Conservation (phyloP, 1,139 yeast genomes). For the Geotrichum candidum region DNA sequence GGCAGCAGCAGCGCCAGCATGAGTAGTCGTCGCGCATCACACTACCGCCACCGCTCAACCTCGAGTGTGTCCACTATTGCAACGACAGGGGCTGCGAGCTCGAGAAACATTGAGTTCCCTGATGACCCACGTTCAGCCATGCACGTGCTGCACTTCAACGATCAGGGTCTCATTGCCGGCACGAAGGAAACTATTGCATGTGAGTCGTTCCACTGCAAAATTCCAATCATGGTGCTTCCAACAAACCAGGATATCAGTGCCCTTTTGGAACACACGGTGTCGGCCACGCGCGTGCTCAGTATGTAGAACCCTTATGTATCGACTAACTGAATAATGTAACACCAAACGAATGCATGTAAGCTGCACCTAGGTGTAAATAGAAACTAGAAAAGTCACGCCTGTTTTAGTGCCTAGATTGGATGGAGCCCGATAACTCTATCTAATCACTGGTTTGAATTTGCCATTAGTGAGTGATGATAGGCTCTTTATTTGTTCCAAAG, state of each 20-base stretch:
- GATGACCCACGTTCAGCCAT: constrained; percentile 13
- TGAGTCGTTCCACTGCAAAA: constrained; percentile 31
- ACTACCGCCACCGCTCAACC: background rate
- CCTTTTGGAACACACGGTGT: constrained; percentile 23
- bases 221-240: constrained; percentile 32
- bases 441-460: too few relatives aligned
- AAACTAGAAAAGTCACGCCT: too few relatives aligned
- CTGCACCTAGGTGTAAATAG: too few relatives aligned
- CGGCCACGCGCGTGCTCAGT: constrained; percentile 11
- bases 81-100: background rate
- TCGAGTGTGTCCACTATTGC: constrained; percentile 1
- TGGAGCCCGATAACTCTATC: too few relatives aligned
- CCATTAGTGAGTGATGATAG: too few relatives aligned
- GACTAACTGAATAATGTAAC: background rate
- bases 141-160: constrained; percentile 17
- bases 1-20: background rate
- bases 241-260: constrained; percentile 33
- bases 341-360: background rate
- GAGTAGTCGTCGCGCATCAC: background rate
- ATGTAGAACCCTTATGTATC: constrained; percentile 3
- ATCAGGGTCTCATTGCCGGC: constrained; percentile 22
- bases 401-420: too few relatives aligned
- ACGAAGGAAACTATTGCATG: constrained; percentile 30
- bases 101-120: constrained; percentile 1
- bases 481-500: too few relatives aligned